These are phyloP conservation scores for Pythium dissotocum DNA, from an alignment of 352 stramenopile species.

Conservation along the genomic window DNA sequence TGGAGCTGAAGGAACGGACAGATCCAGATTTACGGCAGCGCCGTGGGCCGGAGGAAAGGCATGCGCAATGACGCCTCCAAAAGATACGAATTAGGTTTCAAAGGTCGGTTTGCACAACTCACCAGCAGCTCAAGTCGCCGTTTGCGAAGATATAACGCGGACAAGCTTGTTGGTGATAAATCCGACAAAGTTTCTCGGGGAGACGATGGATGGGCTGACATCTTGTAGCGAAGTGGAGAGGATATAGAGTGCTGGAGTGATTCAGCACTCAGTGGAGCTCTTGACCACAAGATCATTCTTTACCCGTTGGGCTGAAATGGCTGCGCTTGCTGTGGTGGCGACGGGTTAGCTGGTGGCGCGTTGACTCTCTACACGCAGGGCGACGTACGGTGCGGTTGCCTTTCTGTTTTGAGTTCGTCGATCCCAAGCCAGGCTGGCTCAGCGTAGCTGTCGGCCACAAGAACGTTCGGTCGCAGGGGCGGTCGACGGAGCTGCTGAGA, in stretches of 20 bases:
- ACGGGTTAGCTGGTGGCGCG: not conserved
- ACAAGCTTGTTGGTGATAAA: constrained; percentile 13
- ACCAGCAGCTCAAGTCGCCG: not conserved
- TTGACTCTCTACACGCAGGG: not conserved
- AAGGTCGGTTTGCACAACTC: constrained; percentile 29
- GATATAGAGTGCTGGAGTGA: constrained; percentile 1
- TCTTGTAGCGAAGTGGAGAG: not conserved
- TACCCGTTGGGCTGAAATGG: not conserved
- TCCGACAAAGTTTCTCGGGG: not conserved
- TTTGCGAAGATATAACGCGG: constrained; percentile 20
- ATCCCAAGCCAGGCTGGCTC: not conserved
- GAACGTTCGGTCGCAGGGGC: not conserved
- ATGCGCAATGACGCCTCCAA: constrained; percentile 32
- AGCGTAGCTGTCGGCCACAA: not conserved
- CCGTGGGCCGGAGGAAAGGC: not conserved
- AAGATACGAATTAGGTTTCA: constrained; percentile 32
- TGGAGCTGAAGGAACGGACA: not conserved
- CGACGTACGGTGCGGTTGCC: not conserved
- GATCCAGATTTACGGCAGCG: not conserved
- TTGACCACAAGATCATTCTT: constrained; percentile 8
- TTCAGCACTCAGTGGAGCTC: not conserved
- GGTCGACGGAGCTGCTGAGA: constrained; percentile 3
- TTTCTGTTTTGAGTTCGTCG: constrained; percentile 6
- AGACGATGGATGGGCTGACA: not conserved
- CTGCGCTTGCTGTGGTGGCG: not conserved